Base-by-base conservation (phyloP, 257 asterid genomes). In the Scutellaria galericulata region DNA sequence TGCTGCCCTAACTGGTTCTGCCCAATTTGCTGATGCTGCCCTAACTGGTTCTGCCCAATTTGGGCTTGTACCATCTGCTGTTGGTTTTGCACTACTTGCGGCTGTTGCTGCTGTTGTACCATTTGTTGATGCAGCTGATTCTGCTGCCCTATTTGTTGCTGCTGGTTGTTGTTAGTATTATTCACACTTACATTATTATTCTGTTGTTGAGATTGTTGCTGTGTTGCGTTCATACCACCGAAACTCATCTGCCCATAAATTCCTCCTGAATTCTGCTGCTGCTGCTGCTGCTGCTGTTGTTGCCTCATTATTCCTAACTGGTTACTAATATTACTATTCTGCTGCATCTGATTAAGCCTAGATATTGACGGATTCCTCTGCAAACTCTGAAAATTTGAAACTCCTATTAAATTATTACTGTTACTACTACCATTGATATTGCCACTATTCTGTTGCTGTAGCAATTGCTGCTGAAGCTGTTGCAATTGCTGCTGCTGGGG, bases 221-320 rank as follows among this genome's bases (percentile, higher is more conserved):
- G 87, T 15, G 80, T 69, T 35, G 73, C 75, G 22, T 76, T 85
- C 82, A 76, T 70, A 51, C 86, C 89, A 6, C 90, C 87, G 11
- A 92, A 89, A 85, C 78, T 88, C 96, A 92, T 83, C 85, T 86
- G 93, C 72, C 96, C 88, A 44, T 88, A 91, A 73, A 86, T 80
- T 60, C 89, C 92, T 1, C 83, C 75, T 2, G 37, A 31, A 31
- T 31, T 31, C 37, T 31, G 37, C 37, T 31, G 37, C 37, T 31
- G 37, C 37, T 31, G 37, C 37, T 31, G 37, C 74, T 52, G 66
- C 62, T 65, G 80, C 44, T 64, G 82, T 51, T 86, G 88, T 42
- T 85, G 90, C 75, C 86, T 71, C 85, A 78, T 66, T 70, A 86
- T 78, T 41, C 88, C 84, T n/a, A 78, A 75, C 53, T 74, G 86